Evolutionary conservation across 2,329 filamentous ascomycete genomes (phyloP).

Genomic region (Alternaria sp.): DNA sequence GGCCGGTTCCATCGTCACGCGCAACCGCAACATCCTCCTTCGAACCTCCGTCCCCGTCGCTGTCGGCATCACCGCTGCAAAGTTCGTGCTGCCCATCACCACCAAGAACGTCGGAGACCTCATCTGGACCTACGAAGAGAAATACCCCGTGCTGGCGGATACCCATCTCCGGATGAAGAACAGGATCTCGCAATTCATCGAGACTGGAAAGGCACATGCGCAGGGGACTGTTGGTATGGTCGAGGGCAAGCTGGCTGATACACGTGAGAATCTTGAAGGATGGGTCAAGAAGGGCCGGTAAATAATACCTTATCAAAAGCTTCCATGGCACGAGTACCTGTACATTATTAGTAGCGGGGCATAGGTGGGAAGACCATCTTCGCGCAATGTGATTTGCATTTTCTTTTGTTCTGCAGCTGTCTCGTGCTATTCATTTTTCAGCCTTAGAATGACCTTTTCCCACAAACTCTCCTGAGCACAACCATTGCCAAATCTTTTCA

Average conservation of each 20-base stretch:
- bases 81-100: slow-evolving; percentile 84
- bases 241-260: slow-evolving; percentile 79
- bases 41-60: slow-evolving; percentile 77
- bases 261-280: slow-evolving; percentile 78
- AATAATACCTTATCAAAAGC: slow-evolving; percentile 21
- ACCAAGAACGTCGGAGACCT: slow-evolving; percentile 87
- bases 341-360: slow-evolving; percentile 23
- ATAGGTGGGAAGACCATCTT: slow-evolving; percentile 5
- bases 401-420: not conserved
- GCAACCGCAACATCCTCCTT: slow-evolving; percentile 85
- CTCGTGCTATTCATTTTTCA: too few relatives aligned
- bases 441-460: too few relatives aligned
- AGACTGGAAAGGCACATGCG: slow-evolving; percentile 76
- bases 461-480: too few relatives aligned
- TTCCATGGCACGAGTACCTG: slow-evolving; percentile 19
- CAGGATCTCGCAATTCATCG: slow-evolving; percentile 70
- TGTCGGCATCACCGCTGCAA: slow-evolving; percentile 82
- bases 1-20: slow-evolving; percentile 89
- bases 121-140: slow-evolving; percentile 91
- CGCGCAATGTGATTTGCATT: slow-evolving; percentile 6
- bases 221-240: slow-evolving; percentile 74
- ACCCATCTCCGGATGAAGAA: slow-evolving; percentile 77
- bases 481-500: too few relatives aligned
- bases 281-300: slow-evolving; percentile 93
- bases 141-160: slow-evolving; percentile 80